Base-by-base conservation (phyloP, 163 green algal genomes). In the Chloromonas sp. region DNA sequence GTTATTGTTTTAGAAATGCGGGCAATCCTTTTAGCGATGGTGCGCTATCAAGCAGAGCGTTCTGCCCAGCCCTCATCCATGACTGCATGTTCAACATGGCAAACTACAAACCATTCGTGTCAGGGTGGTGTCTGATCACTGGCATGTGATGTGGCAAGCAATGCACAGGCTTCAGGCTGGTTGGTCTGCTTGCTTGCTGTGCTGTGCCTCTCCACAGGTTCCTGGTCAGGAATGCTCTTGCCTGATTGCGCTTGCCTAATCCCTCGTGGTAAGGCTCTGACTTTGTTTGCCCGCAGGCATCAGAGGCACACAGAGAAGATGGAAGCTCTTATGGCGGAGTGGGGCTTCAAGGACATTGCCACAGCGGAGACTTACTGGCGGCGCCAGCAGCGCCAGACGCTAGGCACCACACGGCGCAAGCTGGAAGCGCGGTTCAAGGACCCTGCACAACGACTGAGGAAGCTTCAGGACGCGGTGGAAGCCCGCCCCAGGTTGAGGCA, bases 311-410 rank as follows among this genome's bases (percentile, higher is more conserved):
- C 81, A 15, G 84, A 87, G 71, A 87, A 86, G 79, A 82, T 93
- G 58, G 76, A 89, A 79, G 36, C 84, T 79, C 86, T 94, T 62
- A 93, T 93, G 91, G 78, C 76, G 8, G 91, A 94, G 79, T 94
- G 91, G 91, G 88, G 88, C 62, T 92, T 94, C 81, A 87, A 78
- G 14, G 91, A 94, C 84, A 86, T 89, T 70, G 86, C 87, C 60
- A 93, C 90, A 0, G 91, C 90, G 2, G 91, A 94, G 86, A 85
- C 87, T 5, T 91, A 94, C 74, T 92, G 91, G 83, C 90, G 84
- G 87, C 88, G 87, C 1, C 78, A 83, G 60, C 85, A 87, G 79
- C 79, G 89, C 3, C 85, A 88, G 60, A 88, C 81, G 79, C 81
- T 85, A 13, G 82, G 85, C 2, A 15, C 83, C n/a, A 61, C 1